Base-by-base conservation (phyloP, 106 monocot genomes). In the Agapanthus africanus region DNA sequence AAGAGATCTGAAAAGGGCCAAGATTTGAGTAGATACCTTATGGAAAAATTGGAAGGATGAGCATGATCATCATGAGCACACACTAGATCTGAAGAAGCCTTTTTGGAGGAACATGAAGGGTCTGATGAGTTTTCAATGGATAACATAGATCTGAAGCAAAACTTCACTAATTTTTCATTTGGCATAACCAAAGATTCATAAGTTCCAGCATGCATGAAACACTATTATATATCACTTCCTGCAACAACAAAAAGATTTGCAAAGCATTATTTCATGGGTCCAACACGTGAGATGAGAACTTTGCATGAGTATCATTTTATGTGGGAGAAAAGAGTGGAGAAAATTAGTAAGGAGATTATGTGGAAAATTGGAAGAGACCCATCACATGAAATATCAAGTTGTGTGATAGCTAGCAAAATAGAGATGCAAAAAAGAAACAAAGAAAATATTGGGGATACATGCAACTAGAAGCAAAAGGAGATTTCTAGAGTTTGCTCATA, bases 141-240 rank as follows among this genome's bases (percentile, higher is more conserved):
- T 80, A 91, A 91, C 94, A 94, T n/a, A n/a, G n/a, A n/a, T 94
- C 88, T 88, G 90, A 88, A 76, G 76, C 25, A 68, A 44, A 37
- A 67, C 79, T n/a, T n/a, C n/a, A n/a, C n/a, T n/a, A n/a, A n/a
- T n/a, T n/a, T n/a, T n/a, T n/a, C n/a, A n/a, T n/a, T n/a, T n/a
- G n/a, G n/a, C n/a, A n/a, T n/a, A n/a, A n/a, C n/a, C n/a, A n/a
- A n/a, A n/a, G n/a, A n/a, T n/a, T n/a, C n/a, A n/a, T n/a, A n/a
- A n/a, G n/a, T n/a, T n/a, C n/a, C n/a, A n/a, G n/a, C n/a, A n/a
- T n/a, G n/a, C n/a, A n/a, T n/a, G n/a, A n/a, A n/a, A n/a, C n/a
- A n/a, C n/a, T n/a, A n/a, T n/a, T n/a, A n/a, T n/a, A n/a, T n/a
- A n/a, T n/a, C n/a, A n/a, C n/a, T n/a, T n/a, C n/a, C n/a, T n/a